These are phyloP conservation scores for Backusella mclennaniae DNA, from an alignment of 192 early-diverging fungal genomes.

Conservation along the genomic window DNA sequence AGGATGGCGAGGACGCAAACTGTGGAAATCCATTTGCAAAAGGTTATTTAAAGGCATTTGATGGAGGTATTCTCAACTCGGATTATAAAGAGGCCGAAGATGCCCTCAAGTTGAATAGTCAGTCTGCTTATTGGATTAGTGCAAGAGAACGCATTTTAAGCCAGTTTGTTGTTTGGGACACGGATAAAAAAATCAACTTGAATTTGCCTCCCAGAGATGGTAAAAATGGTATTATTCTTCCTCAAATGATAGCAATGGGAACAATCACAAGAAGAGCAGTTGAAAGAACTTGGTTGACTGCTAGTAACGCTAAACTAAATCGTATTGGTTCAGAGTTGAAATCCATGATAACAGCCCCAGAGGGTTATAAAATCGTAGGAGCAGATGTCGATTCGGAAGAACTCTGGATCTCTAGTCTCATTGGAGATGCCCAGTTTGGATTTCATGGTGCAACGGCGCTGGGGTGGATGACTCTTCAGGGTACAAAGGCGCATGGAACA, in stretches of 20 bases:
- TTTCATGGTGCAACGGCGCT: conserved; percentile 91
- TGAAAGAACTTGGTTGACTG: conserved; percentile 95
- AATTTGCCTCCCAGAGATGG: conserved; percentile 33
- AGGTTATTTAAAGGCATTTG: conserved; percentile 73
- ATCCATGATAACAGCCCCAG: conserved; percentile 78
- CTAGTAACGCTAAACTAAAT: conserved; percentile 86
- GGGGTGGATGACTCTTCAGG: conserved; percentile 98
- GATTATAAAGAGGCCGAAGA: conserved; percentile 68
- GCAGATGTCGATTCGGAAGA: conserved; percentile 98
- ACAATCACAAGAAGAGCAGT: conserved; percentile 93
- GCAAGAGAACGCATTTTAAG: conserved; percentile 73
- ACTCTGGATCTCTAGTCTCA: conserved; percentile 92
- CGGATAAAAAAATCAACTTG: conserved; percentile 42
- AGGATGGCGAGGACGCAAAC: conserved; percentile 74
- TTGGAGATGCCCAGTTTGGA: conserved; percentile 92
- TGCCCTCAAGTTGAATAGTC: conserved; percentile 71
- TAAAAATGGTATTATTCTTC: conserved; percentile 77
- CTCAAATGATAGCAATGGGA: conserved; percentile 91
- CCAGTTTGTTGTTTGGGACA: conserved; percentile 87
- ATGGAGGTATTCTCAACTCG: conserved; percentile 76
- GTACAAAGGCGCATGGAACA: conserved; percentile 82
- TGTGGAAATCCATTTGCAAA: conserved; percentile 89
- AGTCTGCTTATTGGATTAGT: conserved; percentile 91
- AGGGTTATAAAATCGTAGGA: conserved; percentile 84
- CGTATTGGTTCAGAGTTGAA: conserved; percentile 95